These are phyloP conservation scores for Lactarius pseudohatsudake DNA, from an alignment of 768 basidiomycete genomes.

Conservation along the genomic window DNA sequence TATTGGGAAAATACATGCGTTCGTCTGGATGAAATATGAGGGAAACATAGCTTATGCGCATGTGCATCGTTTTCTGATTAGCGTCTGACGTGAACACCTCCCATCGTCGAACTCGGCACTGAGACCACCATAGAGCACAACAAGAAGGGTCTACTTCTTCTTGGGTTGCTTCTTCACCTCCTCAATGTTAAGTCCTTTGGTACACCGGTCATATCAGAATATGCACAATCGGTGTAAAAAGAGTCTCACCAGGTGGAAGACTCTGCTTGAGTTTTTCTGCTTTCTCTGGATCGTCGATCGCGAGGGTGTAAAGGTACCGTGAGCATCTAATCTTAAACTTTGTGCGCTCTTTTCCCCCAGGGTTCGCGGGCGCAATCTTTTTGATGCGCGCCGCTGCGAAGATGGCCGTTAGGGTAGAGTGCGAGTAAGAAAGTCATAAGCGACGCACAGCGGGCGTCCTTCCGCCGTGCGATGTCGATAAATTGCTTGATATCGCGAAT, in stretches of 20 bases:
- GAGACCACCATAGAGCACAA: slow-evolving; percentile 1
- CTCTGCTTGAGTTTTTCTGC: slow-evolving; percentile 96
- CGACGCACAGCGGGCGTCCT: slow-evolving; percentile 91
- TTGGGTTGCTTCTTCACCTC: slow-evolving; percentile 70
- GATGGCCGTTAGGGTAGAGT: slow-evolving; percentile 13
- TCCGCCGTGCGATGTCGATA: slow-evolving; percentile 94
- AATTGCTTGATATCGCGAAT: slow-evolving; percentile 98
- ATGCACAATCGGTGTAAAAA: neutral
- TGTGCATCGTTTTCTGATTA: slow-evolving; percentile 19
- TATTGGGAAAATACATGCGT: slow-evolving; percentile 12
- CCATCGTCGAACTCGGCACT: neutral
- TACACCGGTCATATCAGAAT: neutral
- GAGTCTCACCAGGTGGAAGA: slow-evolving; percentile 83
- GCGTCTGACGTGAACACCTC: slow-evolving; percentile 10
- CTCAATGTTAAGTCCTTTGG: slow-evolving; percentile 65
- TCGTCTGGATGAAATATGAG: slow-evolving; percentile 9
- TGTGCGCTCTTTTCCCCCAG: slow-evolving; percentile 75
- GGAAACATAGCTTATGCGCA: slow-evolving; percentile 12
- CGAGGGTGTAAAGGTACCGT: slow-evolving; percentile 96
- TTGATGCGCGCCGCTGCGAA: slow-evolving; percentile 92
- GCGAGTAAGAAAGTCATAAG: slow-evolving; percentile 2
- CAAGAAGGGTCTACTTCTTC: slow-evolving; percentile 54
- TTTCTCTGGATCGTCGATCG: slow-evolving; percentile 94
- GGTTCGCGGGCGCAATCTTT: slow-evolving; percentile 72
- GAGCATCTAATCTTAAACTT: slow-evolving; percentile 99